phyloP scores from a whole-genome alignment of 1,139 yeast species.

The Kodamaea derodonti region DNA sequence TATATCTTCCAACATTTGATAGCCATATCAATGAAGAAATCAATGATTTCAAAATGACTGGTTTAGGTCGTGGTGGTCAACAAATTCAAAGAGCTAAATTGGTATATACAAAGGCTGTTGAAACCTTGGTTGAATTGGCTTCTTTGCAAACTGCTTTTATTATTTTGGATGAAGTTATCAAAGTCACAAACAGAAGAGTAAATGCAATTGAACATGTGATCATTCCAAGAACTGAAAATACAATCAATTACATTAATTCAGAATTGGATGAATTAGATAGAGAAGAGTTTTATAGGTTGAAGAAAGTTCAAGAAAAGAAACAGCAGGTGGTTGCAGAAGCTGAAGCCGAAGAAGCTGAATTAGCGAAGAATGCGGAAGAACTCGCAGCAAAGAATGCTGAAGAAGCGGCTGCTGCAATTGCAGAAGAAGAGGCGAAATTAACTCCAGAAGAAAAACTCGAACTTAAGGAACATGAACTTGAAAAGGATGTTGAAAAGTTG shows the following conservation, averaged over 20 bases:
- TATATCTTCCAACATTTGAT: constrained; percentile 87
- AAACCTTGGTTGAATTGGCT: constrained; percentile 91
- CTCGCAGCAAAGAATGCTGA: constrained; percentile 4
- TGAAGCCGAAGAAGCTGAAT: constrained; percentile 47
- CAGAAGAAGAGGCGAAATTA: constrained; percentile 4
- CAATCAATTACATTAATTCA: constrained; percentile 87
- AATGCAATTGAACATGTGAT: constrained; percentile 98
- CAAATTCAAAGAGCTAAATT: constrained; percentile 93
- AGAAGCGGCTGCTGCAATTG: constrained; percentile 8
- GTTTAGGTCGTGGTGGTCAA: constrained; percentile 97
- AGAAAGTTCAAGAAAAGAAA: constrained; percentile 95
- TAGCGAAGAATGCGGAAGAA: constrained; percentile 11
- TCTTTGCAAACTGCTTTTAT: constrained; percentile 94
- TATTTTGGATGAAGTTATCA: constrained; percentile 93
- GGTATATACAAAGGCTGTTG: constrained; percentile 92
- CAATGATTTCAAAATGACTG: constrained; percentile 93
- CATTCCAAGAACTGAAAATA: constrained; percentile 95
- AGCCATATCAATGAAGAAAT: constrained; percentile 76
- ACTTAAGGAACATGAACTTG: constrained; percentile 19
- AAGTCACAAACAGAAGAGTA: constrained; percentile 96
- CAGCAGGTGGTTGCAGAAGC: constrained; percentile 68
- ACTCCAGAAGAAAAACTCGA: constrained; percentile 8
- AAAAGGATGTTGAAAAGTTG: constrained; percentile 26
- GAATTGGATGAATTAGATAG: constrained; percentile 97
- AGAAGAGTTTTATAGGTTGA: constrained; percentile 94